Conservation (phyloP, 495 filamentous ascomycete genomes). For the Talaromyces ruber region DNA sequence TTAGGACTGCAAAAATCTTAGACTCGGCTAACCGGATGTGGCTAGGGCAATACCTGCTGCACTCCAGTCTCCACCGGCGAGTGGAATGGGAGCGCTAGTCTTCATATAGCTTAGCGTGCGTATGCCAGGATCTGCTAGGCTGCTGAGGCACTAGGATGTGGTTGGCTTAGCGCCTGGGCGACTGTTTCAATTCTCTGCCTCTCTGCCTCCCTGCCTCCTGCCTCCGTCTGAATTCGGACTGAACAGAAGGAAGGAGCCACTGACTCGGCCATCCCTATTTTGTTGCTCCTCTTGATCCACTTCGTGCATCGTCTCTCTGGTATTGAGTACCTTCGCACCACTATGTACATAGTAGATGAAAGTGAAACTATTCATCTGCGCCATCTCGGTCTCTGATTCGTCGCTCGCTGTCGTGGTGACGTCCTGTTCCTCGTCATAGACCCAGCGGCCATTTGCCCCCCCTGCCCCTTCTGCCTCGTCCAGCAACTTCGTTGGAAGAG, state of each 20-base stretch:
- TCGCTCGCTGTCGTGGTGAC: not conserved
- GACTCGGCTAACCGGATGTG: not conserved
- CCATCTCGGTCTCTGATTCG: not conserved
- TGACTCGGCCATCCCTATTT: not conserved
- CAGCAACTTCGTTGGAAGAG: not conserved
- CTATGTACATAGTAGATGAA: not conserved
- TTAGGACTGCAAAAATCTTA: too few species aligned
- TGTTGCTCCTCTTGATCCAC: not conserved
- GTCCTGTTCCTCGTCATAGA: not conserved
- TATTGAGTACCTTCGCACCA: not conserved
- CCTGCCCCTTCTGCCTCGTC: not conserved
- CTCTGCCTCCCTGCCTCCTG: not conserved
- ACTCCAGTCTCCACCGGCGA: not conserved
- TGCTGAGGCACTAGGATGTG: not conserved
- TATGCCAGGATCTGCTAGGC: too few species aligned
- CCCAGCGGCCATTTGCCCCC: not conserved
- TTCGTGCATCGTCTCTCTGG: constrained; percentile 7
- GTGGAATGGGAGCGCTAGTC: not conserved
- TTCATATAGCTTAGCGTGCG: not conserved
- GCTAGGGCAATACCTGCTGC: not conserved
- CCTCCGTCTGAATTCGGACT: too few species aligned
- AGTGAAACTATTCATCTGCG: not conserved
- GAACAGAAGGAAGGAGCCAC: not conserved
- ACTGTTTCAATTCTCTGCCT: not conserved
- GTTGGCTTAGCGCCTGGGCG: not conserved